Percentiles rank a stretch among this genome's conserved stretches.
These are phyloP conservation scores for Salvia miltiorrhiza DNA, from an alignment of 257 asterid species.

Conservation along the genomic window DNA sequence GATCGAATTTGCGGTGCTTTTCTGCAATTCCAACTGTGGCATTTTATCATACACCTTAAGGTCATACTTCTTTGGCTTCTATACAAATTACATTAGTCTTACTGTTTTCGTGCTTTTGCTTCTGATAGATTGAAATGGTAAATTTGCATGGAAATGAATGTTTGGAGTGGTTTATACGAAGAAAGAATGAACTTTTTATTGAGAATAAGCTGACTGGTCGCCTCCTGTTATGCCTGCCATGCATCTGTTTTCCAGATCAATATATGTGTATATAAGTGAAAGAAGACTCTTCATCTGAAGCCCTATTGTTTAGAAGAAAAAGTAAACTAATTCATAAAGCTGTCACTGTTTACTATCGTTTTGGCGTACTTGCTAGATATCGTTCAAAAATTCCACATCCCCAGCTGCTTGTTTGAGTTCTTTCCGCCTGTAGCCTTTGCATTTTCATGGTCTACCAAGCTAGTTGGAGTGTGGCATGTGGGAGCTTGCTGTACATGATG, in stretches of 20 bases:
- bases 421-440: neutral
- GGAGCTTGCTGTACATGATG: constrained; percentile 2
- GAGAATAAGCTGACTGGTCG: constrained; percentile 12
- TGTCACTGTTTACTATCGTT: constrained; percentile 25
- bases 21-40: neutral
- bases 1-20: neutral
- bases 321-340: constrained; percentile 2
- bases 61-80: neutral
- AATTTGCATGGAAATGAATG: neutral
- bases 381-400: constrained; percentile 24
- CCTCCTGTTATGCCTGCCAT: constrained; percentile 17
- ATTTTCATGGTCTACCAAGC: neutral
- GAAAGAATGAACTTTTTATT: constrained; percentile 1
- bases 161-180: neutral
- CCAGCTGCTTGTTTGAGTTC: constrained; percentile 21
- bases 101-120: neutral
- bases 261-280: constrained; percentile 32
- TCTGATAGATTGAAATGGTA: neutral
- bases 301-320: constrained; percentile 7
- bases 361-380: constrained; percentile 17
- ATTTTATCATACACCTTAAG: constrained; percentile 25
- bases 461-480: neutral
- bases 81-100: neutral
- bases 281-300: constrained; percentile 34
- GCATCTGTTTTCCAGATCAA: constrained; percentile 26